These are phyloP conservation scores for Globisporangium apiculatum DNA, from an alignment of 352 stramenopile species.

Conservation along the genomic window DNA sequence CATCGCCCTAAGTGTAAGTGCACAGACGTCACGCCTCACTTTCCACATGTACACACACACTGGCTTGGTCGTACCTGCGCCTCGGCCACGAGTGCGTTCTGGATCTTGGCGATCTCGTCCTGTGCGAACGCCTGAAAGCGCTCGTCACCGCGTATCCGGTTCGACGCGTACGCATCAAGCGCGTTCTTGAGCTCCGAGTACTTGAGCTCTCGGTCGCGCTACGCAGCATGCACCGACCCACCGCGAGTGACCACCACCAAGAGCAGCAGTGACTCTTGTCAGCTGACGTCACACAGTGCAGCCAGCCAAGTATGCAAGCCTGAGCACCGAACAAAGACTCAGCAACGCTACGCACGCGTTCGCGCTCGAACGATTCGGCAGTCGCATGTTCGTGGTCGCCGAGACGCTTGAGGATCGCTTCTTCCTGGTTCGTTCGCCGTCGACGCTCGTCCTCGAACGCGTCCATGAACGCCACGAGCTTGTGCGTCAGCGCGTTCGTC, in stretches of 20 bases:
- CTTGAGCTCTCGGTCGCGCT: constrained; percentile 51
- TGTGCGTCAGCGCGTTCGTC: constrained; percentile 85
- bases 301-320: too few relatives aligned
- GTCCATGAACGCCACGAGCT: constrained; percentile 85
- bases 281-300: too few relatives aligned
- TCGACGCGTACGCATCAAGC: constrained; percentile 64
- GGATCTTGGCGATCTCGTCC: constrained; percentile 68
- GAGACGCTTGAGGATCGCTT: constrained; percentile 89
- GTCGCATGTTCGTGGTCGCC: constrained; percentile 80
- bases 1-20: too few relatives aligned
- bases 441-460: constrained; percentile 85
- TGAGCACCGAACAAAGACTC: too few relatives aligned
- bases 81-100: constrained; percentile 68
- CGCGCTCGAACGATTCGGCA: constrained; percentile 62
- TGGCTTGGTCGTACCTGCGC: constrained; percentile 29
- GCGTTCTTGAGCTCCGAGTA: constrained; percentile 65
- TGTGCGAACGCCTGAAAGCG: constrained; percentile 66
- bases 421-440: constrained; percentile 76
- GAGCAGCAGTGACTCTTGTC: too few relatives aligned
- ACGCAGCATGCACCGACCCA: too few relatives aligned
- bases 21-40: too few relatives aligned
- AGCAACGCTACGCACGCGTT: constrained; percentile 27
- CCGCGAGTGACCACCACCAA: too few relatives aligned
- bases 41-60: background rate
- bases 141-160: constrained; percentile 65